Evolutionary conservation across 2,329 filamentous ascomycete genomes (phyloP), one percentile per base, ranked within the genome.

Genomic region (Pyrenophora seminiperda): DNA sequence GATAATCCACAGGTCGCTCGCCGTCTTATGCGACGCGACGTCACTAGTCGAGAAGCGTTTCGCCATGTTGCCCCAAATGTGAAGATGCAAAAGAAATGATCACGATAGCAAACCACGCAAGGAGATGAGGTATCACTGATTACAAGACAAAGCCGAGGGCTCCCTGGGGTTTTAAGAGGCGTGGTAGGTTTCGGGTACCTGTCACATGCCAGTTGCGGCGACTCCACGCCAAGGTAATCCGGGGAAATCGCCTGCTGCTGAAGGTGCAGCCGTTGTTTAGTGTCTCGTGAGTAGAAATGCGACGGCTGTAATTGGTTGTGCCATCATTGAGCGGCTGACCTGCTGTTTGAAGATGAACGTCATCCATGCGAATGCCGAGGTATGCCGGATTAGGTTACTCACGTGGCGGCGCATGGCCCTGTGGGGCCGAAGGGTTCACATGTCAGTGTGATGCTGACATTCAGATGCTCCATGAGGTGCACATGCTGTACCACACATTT

Each of bases 1-100:
- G 59, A 95, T 84, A 68, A 97, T 90, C 84, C 87, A 97, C 54
- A 97, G 81, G 71, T 87, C 87, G 69, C 91, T 85, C 37, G 87
- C 76, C 78, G 93, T 96, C 81, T 91, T 96, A 76, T 97, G 92
- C 76, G 89, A 85, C 71, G 92, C 87, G 57, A 99, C 93, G 73
- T 97, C 92, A 78, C 83, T 83, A 60, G 86, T 81, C 46, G 87
- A 88, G 74, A 96, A 97, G 22, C 84, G 88, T 77, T 94, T 89
- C 41, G 92, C 89, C 94, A 99, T 99, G 66, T 44, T 55, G 46
- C 9, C 22, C 27, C 20, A 30, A 34, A 31, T 18, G 33, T 50
- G 43, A 46, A 47, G n/a, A 27, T 37, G 54, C 29, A 43, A 27
- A 41, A 20, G 29, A 41, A 42, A 41, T 43, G 3, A 11, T 22